A percentile compares a stretch with the other conserved stretches of the same genome.
phyloP scores from a whole-genome alignment of 1,284 basidiomycete genomes.

The Cerrena zonata region DNA sequence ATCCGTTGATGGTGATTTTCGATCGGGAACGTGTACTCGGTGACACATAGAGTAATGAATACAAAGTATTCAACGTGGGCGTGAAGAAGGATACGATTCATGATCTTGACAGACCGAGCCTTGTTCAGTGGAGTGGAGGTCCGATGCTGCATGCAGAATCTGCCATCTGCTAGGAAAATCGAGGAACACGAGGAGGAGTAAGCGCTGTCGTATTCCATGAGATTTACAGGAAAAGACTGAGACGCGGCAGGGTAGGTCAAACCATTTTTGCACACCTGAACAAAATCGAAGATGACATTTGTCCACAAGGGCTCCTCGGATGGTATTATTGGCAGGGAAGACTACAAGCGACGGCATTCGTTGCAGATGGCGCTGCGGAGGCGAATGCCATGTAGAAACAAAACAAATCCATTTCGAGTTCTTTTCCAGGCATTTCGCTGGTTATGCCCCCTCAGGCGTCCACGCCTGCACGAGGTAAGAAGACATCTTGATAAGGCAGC shows the following conservation, averaged over 20 bases:
- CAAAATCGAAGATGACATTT: slow-evolving; percentile 24
- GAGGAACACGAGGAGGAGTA: slow-evolving; percentile 58
- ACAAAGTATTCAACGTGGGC: slow-evolving; percentile 63
- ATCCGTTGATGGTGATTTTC: slow-evolving; percentile 50
- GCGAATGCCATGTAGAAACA: slow-evolving; percentile 2
- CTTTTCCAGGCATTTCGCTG: slow-evolving; percentile 18
- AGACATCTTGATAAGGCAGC: slow-evolving; percentile 49
- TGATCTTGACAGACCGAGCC: slow-evolving; percentile 43
- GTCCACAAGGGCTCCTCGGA: slow-evolving; percentile 16
- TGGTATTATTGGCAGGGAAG: slow-evolving; percentile 20
- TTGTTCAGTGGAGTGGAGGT: slow-evolving; percentile 64
- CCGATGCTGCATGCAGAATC: slow-evolving; percentile 43
- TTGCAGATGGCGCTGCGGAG: background rate
- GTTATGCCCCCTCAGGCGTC: slow-evolving; percentile 8
- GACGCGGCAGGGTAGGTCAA: slow-evolving; percentile 10
- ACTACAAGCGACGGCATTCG: background rate
- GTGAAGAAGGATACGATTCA: slow-evolving; percentile 52
- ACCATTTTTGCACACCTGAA: slow-evolving; percentile 5
- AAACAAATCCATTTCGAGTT: slow-evolving; percentile 4
- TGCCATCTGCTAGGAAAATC: slow-evolving; percentile 54
- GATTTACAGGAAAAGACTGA: slow-evolving; percentile 23
- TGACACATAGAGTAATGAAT: slow-evolving; percentile 63
- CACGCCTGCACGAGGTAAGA: slow-evolving; percentile 35
- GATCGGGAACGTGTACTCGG: slow-evolving; percentile 71
- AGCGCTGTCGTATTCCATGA: slow-evolving; percentile 40